Conservation (phyloP, 1,139 yeast genomes). For the Tardiomyces digboiensis region DNA sequence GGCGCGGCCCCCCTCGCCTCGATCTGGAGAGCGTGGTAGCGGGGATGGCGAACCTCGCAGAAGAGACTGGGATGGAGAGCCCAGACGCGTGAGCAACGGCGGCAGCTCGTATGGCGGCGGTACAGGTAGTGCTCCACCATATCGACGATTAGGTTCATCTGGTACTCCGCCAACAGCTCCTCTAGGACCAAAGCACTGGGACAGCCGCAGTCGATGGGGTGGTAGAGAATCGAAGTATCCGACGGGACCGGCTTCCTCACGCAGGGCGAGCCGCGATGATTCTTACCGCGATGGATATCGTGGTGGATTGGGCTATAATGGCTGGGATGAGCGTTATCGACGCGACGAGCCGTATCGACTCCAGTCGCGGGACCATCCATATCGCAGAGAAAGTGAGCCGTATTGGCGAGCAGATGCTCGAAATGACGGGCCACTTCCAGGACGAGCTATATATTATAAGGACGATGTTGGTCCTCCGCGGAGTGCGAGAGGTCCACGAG, state of each 20-base stretch:
- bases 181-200: slow-evolving; percentile 3
- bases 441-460: no score
- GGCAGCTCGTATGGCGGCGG: not conserved
- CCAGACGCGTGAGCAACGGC: no score
- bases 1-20: slow-evolving; percentile 1
- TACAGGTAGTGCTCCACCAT: not conserved
- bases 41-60: slow-evolving; percentile 12
- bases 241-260: not conserved
- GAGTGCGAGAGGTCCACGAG: slow-evolving; percentile 4
- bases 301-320: no score
- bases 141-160: not conserved
- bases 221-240: slow-evolving; percentile 1
- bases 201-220: slow-evolving; percentile 4
- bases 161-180: not conserved
- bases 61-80: no score
- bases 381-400: not conserved
- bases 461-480: slow-evolving; percentile 4
- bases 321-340: not conserved
- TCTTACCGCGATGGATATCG: not conserved
- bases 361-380: not conserved
- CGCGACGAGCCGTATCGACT: not conserved
- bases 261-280: not conserved
- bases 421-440: no score
- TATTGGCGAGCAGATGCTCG: not conserved
- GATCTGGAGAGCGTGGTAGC: not conserved